These are phyloP conservation scores for Sclerotinia sclerotiorum DNA, from an alignment of 2,329 filamentous ascomycete species.

Conservation along the genomic window DNA sequence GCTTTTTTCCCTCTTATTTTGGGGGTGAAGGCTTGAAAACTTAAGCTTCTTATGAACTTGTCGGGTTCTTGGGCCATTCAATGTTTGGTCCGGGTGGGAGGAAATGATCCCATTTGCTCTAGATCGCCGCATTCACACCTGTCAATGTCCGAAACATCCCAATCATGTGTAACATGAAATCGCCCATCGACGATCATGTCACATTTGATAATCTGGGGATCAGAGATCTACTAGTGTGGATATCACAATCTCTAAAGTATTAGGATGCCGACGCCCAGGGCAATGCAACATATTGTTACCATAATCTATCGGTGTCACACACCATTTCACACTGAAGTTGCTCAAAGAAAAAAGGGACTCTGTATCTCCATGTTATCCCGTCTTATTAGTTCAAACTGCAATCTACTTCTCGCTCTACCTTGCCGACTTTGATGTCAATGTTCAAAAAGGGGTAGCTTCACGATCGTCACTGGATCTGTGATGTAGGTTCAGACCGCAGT, in stretches of 20 bases:
- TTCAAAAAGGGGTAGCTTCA: not conserved
- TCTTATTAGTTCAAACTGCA: not conserved
- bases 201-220: conserved; percentile 9
- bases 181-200: conserved; percentile 15
- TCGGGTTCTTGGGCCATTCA: not conserved
- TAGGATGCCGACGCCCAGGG: not conserved
- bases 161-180: not conserved
- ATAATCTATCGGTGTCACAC: conserved; percentile 1
- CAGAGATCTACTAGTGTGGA: not conserved
- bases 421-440: not conserved
- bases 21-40: not conserved
- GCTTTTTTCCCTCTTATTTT: not conserved
- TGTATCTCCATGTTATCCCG: not conserved
- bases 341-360: not conserved
- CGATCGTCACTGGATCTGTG: not conserved
- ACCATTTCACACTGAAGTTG: not conserved
- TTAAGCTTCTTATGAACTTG: not conserved
- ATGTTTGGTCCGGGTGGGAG: not conserved
- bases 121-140: not conserved
- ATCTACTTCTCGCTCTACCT: not conserved
- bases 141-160: conserved; percentile 12
- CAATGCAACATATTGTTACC: conserved; percentile 1
- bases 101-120: conserved; percentile 14
- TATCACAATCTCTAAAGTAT: not conserved
- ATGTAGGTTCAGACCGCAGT: not conserved